Evolutionary conservation across 2,329 filamentous ascomycete species (phyloP), one percentile per base, ranked within the genome.

Genomic region (Metarhizium rileyi): DNA sequence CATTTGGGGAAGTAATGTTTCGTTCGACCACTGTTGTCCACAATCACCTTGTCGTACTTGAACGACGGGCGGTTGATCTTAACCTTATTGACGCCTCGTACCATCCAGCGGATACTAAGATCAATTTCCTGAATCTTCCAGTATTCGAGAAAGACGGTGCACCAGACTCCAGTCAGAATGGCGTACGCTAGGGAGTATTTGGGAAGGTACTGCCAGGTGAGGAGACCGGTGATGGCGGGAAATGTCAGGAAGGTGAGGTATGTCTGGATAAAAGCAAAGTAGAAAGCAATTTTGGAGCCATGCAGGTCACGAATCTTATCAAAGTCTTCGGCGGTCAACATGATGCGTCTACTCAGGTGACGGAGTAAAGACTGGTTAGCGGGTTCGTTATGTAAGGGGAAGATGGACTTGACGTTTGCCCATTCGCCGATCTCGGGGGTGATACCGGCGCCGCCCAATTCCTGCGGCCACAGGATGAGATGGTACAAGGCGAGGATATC

Each of bases 221-320:
- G 63, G n/a, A 84, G 65, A 1, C 86, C 87, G 26, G 86, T 81
- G 2, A 72, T 71, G 7, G 86, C 84, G 0, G 85, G 85, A 48
- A 87, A 84, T 3, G 80, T 66, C 18, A 90, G 71, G 58, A 89
- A 88, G 33, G 77, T 69, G 51, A 86, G 83, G 61, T 90, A 90
- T 14, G 78, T 80, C 59, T 90, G 86, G 23, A 86, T 84, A 57
- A 90, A 90, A n/a, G 85, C 85, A 61, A 88, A 90, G 66, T 90
- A 90, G 60, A 86, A 90, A 3, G 84, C 86, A 48, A 64, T 63
- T 66, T 83, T 82, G 53, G 82, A 71, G 8, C 83, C 83, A 57
- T 83, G 79, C 3, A 82, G 64, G 52, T 84, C 70, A 9, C 81
- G 73, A 44, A 86, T 81, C 9, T 70, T 65, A 58, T 85, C 81